Conservation (phyloP, 164 flowering plant genomes). For the Vitis labrusca region DNA sequence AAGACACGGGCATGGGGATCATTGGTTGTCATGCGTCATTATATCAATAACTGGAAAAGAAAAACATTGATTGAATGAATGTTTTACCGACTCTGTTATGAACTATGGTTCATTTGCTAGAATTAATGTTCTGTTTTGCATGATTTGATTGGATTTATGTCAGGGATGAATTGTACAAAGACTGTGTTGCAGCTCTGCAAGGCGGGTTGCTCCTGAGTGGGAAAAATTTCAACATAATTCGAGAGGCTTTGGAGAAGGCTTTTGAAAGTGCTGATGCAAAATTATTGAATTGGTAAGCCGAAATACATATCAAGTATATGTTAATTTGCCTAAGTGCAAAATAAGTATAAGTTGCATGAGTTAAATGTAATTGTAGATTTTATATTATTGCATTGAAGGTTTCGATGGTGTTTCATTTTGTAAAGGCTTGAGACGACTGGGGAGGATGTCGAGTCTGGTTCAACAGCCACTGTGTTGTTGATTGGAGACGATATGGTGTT, state of each 20-base stretch:
- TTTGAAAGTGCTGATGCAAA: conserved; percentile 69
- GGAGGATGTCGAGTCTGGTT: conserved; percentile 79
- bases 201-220: conserved; percentile 58
- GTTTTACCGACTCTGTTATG: not conserved
- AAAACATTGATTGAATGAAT: no score
- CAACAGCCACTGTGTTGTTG: conserved; percentile 87
- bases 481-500: conserved; percentile 54
- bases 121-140: not conserved
- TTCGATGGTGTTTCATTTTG: conserved; percentile 34
- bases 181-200: conserved; percentile 71
- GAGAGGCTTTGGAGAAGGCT: conserved; percentile 62
- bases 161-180: conserved; percentile 90
- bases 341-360: not conserved
- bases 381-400: conserved; percentile 22
- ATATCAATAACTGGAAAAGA: no score
- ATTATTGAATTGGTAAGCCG: conserved; percentile 62
- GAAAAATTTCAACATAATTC: conserved; percentile 49
- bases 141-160: conserved; percentile 9
- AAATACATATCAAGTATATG: not conserved
- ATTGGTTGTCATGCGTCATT: no score
- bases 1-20: no score
- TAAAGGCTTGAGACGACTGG: conserved; percentile 72
- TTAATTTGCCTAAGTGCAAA: not conserved
- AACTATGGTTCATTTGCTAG: not conserved
- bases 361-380: conserved; percentile 15